Conservation (phyloP, 441 rosid species). For the Adansonia rubrostipa region DNA sequence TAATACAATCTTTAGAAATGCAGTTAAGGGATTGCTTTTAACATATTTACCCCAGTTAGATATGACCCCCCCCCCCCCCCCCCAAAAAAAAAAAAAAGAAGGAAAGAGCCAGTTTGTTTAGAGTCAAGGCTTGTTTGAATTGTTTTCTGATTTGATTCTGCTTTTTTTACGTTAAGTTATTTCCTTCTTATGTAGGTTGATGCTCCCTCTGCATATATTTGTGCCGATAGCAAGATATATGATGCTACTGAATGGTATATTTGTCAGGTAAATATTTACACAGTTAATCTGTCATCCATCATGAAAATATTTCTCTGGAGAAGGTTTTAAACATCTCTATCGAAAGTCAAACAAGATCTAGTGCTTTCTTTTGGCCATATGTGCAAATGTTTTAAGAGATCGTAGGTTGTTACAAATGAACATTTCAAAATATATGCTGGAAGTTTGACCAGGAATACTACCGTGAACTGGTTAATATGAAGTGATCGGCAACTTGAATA, state of each 20-base stretch:
- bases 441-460: not conserved
- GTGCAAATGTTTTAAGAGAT: not conserved
- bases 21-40: constrained; percentile 19
- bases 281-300: constrained; percentile 14
- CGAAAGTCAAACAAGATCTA: not conserved
- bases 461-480: not conserved
- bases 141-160: not conserved
- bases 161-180: constrained; percentile 26
- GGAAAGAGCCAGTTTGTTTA: not conserved
- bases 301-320: not conserved
- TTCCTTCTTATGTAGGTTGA: constrained; percentile 59
- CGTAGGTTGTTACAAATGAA: not conserved
- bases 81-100: not conserved
- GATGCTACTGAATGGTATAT: constrained; percentile 93
- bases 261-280: constrained; percentile 74
- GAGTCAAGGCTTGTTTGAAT: constrained; percentile 9
- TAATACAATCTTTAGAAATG: not conserved
- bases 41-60: not conserved
- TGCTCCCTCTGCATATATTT: constrained; percentile 80
- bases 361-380: not conserved
- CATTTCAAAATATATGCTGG: not conserved
- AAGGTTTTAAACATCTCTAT: not conserved
- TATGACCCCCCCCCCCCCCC: not conserved
- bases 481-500: not conserved
- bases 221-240: constrained; percentile 88